Evolutionary conservation across 2,329 filamentous ascomycete genomes (phyloP).

Genomic region (Penicillium oxalicum): DNA sequence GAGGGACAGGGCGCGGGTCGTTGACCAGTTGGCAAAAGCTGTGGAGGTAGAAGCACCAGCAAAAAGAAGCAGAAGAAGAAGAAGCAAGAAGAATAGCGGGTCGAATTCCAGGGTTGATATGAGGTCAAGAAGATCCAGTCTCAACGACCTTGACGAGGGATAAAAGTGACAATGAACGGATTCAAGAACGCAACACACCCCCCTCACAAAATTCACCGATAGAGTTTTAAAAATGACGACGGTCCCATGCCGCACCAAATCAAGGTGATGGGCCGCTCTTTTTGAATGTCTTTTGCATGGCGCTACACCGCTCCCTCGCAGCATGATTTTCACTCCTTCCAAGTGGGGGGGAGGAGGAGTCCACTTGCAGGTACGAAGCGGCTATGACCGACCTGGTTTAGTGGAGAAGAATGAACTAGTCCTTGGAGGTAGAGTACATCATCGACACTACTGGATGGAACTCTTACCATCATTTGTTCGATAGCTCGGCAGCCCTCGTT

Average conservation of each 20-base stretch:
- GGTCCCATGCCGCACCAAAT: not conserved
- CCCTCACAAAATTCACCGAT: too few species aligned
- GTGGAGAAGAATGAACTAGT: too few species aligned
- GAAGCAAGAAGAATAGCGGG: not conserved
- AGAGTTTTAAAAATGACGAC: not conserved
- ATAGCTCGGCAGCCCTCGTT: too few species aligned
- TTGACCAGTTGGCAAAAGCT: conserved; percentile 4
- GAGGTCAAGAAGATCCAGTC: too few species aligned
- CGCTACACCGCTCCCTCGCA: not conserved
- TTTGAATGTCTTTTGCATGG: not conserved
- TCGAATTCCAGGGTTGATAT: not conserved
- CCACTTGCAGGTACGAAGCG: not conserved
- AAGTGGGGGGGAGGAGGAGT: not conserved
- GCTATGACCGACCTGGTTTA: too few species aligned
- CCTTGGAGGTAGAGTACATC: too few species aligned
- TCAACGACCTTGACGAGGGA: too few species aligned
- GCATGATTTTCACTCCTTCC: not conserved
- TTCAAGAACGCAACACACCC: too few species aligned
- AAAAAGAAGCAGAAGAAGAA: not conserved
- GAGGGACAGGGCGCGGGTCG: not conserved
- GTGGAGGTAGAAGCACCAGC: not conserved
- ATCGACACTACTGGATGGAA: too few species aligned
- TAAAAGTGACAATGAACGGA: too few species aligned
- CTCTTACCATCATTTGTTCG: too few species aligned
- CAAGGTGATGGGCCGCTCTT: conserved; percentile 1